Conservation (phyloP, 2,329 filamentous ascomycete species). For the Claviceps africana region DNA sequence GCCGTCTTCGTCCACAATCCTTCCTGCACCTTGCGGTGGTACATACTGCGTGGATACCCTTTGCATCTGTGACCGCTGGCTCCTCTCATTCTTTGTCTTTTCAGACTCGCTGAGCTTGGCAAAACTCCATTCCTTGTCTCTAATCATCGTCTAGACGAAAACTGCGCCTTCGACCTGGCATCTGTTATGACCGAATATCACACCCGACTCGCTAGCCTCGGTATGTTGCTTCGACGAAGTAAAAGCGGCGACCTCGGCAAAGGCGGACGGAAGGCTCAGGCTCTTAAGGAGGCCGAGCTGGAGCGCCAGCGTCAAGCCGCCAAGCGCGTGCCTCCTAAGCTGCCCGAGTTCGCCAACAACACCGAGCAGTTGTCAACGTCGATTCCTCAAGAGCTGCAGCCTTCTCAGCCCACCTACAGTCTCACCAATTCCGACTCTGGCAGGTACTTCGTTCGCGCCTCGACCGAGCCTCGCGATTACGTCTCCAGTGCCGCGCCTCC, state of each 20-base stretch:
- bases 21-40: not conserved
- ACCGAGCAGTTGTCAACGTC: slow-evolving; percentile 31
- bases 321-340: slow-evolving; percentile 33
- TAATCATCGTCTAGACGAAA: not conserved
- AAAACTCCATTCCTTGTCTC: not conserved
- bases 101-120: not conserved
- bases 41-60: not conserved
- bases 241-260: slow-evolving; percentile 54
- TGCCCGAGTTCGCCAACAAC: slow-evolving; percentile 38
- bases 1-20: not conserved
- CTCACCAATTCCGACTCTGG: slow-evolving; percentile 30
- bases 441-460: slow-evolving; percentile 2
- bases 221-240: slow-evolving; percentile 50
- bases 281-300: slow-evolving; percentile 34
- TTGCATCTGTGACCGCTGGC: not conserved
- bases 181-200: slow-evolving; percentile 17
- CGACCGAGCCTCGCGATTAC: slow-evolving; percentile 30
- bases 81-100: not conserved
- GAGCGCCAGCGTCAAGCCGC: slow-evolving; percentile 36
- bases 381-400: slow-evolving; percentile 39
- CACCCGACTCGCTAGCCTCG: slow-evolving; percentile 30
- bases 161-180: slow-evolving; percentile 5
- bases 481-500: slow-evolving; percentile 31
- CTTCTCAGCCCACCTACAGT: slow-evolving; percentile 45
- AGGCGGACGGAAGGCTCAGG: slow-evolving; percentile 44